phyloP scores from a whole-genome alignment of 495 filamentous ascomycete genomes.

The Aspergillus cavernicola region DNA sequence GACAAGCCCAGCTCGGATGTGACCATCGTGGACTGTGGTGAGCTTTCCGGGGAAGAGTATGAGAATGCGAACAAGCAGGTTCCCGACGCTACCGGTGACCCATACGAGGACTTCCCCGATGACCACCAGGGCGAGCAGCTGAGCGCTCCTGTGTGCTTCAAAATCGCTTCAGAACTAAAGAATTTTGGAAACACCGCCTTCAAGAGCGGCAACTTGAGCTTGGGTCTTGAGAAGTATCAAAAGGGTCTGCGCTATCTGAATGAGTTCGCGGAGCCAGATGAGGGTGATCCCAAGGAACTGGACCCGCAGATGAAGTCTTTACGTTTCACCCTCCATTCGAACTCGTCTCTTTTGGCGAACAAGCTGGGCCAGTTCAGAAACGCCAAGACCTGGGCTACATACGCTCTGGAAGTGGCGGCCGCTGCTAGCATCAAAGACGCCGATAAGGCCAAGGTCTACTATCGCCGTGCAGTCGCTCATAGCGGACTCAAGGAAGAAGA shows the following conservation, averaged over 20 bases:
- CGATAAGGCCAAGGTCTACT: slow-evolving; percentile 86
- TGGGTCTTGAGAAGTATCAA: slow-evolving; percentile 91
- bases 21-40: slow-evolving; percentile 79
- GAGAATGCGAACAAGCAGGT: slow-evolving; percentile 55
- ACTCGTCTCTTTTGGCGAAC: slow-evolving; percentile 73
- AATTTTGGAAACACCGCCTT: slow-evolving; percentile 89
- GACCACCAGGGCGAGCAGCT: slow-evolving; percentile 71
- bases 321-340: slow-evolving; percentile 72
- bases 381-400: slow-evolving; percentile 62
- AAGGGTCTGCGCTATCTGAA: slow-evolving; percentile 94
- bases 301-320: slow-evolving; percentile 64
- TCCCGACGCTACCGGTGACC: slow-evolving; percentile 79
- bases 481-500: slow-evolving; percentile 83
- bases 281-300: slow-evolving; percentile 64
- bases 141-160: slow-evolving; percentile 45
- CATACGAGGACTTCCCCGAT: slow-evolving; percentile 95
- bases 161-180: slow-evolving; percentile 85
- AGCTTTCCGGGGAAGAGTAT: slow-evolving; percentile 69
- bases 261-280: slow-evolving; percentile 70
- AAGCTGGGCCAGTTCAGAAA: slow-evolving; percentile 72
- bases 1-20: slow-evolving; percentile 79
- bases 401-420: slow-evolving; percentile 63
- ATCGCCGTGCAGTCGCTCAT: slow-evolving; percentile 72
- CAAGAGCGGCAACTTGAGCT: slow-evolving; percentile 65
- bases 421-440: slow-evolving; percentile 58